Evolutionary conservation across 2,329 filamentous ascomycete genomes (phyloP), one percentile per base, ranked within the genome.

Genomic region (Thielaviopsis populi): DNA sequence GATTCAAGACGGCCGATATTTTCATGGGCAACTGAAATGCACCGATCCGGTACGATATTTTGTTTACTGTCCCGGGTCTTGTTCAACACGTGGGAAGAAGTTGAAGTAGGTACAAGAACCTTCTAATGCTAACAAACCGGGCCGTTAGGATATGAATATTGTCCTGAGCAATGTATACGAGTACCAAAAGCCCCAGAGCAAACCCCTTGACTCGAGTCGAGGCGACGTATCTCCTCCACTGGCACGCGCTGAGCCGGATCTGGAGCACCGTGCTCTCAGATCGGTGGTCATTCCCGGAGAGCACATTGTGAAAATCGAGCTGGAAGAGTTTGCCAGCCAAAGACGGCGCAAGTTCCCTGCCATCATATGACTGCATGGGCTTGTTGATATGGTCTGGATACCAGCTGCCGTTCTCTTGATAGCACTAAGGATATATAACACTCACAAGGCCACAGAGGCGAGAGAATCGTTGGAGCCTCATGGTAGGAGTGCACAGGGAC

Each of bases 11-110:
- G 84, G 83, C 17, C 88, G 94, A 66, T 85, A 96, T 73, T 99
- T 97, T 74, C 83, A 91, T 63, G 94, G 94, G 22, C 81, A 85
- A 68, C 88, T 99, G 76, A 96, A 95, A 75, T 99, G 94, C 77
- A 96, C 91, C 37, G 94, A 99, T 77, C 84, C 87, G 66, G 91
- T 95, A 76, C 61, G 82, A n/a, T 42, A 2, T 40, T 22, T 56
- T 19, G 17, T 56, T 33, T 37, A 15, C 3, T 46, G 3, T 46
- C n/a, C 8, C 7, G 10, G 42, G 42, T 15, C 24, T 56, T 7
- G 3, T n/a, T 56, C 15, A 37, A 56, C 46, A 27, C 46, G 27
- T 27, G 17, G 30, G 3, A n/a, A 33, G 8, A 56, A 13, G 15
- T 10, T n/a, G 15, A 37, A n/a, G n/a, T 8, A n/a, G 27, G 10